Base-by-base conservation (phyloP, 495 filamentous ascomycete species). In the Xylaria scruposa region DNA sequence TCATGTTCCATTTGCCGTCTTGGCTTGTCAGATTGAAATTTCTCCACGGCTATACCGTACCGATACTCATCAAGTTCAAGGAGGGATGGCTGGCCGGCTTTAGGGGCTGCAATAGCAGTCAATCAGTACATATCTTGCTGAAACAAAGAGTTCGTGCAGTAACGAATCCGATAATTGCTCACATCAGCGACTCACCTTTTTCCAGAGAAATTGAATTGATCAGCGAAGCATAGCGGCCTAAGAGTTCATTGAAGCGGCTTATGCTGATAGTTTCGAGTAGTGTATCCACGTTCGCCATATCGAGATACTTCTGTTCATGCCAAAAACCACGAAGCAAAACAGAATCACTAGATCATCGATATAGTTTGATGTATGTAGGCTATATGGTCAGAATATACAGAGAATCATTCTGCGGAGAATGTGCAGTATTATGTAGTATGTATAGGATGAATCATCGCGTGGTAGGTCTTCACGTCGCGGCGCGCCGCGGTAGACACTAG, bases 11-110 rank as follows among this genome's bases (percentile, higher is more conserved):
- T 85, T 15, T 72, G 49, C 15, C 54, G 70, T 15, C 67, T 76
- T 36, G 71, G 53, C 44, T 72, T 70, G 12, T 77, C 72, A 61
- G 80, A 72, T 8, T 75, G 78, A 73, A 85, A 87, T 9, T 59
- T n/a, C 10, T 72, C 74, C 36, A 82, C 75, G 31, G 84, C 83
- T 60, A 81, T 78, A n/a, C 74, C 73, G 64, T 87, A 88, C 54
- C 86, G 80, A 69, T 84, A 87, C 26, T 80, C 68, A 68, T 88
- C 87, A 63, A 88, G 79, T 42, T 84, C 80, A 33, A 79, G 75
- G 26, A 89, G 81, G 13, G 82, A 82, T 64, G 78, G 77, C 64
- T 85, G 83, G 24, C 83, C 83, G 8, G 78, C 51, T 74, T 84
- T 70, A 33, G 56, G 40, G 47, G 36, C 68, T 70, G 44, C 19